Evolutionary conservation across 2,329 filamentous ascomycete genomes (phyloP).

Genomic region (Calonectria hongkongensis): DNA sequence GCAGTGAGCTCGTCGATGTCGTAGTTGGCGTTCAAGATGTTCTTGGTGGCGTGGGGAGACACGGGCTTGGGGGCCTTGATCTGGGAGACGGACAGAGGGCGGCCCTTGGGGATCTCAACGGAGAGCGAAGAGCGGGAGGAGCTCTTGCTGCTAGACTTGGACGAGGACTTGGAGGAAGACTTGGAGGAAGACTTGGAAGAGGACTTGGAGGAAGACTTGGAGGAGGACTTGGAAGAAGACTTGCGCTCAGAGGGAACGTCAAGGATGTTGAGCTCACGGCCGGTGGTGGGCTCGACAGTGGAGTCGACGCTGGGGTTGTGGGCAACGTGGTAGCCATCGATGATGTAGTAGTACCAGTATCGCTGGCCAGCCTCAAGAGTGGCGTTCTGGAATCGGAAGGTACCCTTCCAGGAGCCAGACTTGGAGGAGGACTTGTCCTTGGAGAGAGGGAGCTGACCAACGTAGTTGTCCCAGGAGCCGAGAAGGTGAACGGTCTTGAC

Average conservation of each 20-base stretch:
- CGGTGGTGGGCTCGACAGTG: conserved; percentile 95
- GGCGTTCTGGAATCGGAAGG: conserved; percentile 93
- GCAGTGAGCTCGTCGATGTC: conserved; percentile 86
- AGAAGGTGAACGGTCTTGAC: conserved; percentile 98
- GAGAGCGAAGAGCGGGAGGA: conserved; percentile 69
- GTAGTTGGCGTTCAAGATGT: conserved; percentile 90
- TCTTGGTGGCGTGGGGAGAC: conserved; percentile 89
- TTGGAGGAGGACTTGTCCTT: conserved; percentile 90
- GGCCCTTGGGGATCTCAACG: conserved; percentile 88
- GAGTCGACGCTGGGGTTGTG: conserved; percentile 94
- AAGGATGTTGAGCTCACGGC: conserved; percentile 97
- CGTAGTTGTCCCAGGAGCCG: conserved; percentile 99
- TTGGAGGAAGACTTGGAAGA: conserved; percentile 60
- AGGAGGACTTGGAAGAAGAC: conserved; percentile 63
- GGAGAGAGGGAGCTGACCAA: conserved; percentile 93
- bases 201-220: conserved; percentile 62
- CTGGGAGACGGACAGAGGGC: conserved; percentile 89
- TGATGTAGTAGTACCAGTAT: conserved; percentile 99
- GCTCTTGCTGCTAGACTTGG: conserved; percentile 58
- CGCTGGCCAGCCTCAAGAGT: conserved; percentile 91
- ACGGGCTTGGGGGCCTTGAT: conserved; percentile 94
- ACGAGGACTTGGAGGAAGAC: conserved; percentile 62
- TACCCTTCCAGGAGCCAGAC: conserved; percentile 94
- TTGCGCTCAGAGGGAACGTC: conserved; percentile 80
- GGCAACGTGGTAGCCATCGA: conserved; percentile 98